Conservation (phyloP, 2,329 filamentous ascomycete genomes). For the Pseudogymnoascus verrucosus region DNA sequence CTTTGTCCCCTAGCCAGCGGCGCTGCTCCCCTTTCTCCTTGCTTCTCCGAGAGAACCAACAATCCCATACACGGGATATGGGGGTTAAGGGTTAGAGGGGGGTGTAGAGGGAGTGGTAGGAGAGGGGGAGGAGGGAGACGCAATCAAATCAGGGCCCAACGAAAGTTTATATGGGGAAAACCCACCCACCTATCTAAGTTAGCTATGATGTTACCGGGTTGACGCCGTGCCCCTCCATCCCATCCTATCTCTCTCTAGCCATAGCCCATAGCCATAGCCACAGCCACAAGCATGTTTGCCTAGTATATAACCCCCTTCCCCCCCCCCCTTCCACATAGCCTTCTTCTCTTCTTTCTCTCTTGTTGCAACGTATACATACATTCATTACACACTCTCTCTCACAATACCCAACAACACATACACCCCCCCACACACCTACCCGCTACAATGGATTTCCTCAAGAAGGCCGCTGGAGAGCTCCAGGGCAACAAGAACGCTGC, state of each 20-base stretch:
- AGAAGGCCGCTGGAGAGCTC: conserved; percentile 19
- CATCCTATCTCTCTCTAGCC: background rate
- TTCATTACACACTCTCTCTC: background rate
- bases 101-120: background rate
- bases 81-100: background rate
- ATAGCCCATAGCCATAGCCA: no score
- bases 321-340: background rate
- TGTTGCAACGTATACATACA: background rate
- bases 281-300: background rate
- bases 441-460: conserved; percentile 26
- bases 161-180: background rate
- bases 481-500: conserved; percentile 6
- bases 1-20: no score
- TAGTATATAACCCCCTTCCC: background rate
- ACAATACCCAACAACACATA: background rate
- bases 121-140: background rate
- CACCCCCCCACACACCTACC: background rate
- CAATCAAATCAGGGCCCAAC: background rate
- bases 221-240: background rate
- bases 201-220: background rate
- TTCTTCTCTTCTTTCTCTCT: background rate
- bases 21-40: background rate
- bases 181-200: no score
- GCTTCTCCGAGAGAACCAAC: background rate
- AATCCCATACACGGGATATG: background rate